Base-by-base conservation (phyloP, 148 eudicot species). In the Arctostaphylos glauca region DNA sequence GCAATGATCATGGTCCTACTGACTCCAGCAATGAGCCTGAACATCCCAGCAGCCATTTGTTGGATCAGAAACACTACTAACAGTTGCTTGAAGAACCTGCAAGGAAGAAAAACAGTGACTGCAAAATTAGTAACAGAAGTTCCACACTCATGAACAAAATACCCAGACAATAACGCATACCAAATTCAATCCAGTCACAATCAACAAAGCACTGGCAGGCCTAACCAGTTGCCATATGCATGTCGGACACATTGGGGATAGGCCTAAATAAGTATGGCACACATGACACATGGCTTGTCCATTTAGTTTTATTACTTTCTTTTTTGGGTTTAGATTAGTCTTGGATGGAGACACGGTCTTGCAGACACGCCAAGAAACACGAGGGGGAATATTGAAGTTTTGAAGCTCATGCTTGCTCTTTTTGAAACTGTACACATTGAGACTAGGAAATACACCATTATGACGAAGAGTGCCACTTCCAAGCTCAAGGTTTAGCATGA, bases 1-100 rank as follows among this genome's bases (percentile, higher is more conserved):
- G 99, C 94, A 54, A 94, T 92, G 84, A 94, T 92, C 99, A 96
- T 94, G n/a, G 97, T 96, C 85, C 99, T 88, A 77, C 97, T 90
- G 5, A 89, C 76, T 52, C 92, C 98, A 13, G 98, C 97, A 77
- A 89, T 93, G 66, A 94, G 86, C 84, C 99, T 95, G 56, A 94
- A 94, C 5, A 94, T 68, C 67, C 99, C 99, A 25, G 98, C 92
- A 38, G 99, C 98, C 99, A 93, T 96, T 91, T 94, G 99, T 75
- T 96, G 99, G 88, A 96, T 87, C 21, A 89, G 85, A 86, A 96
- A 96, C 67, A 92, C 89, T 89, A 94, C 48, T 81, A 96, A 58
- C 3, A 93, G 84, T 52, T 94, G 95, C 95, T 94, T 94, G 90
- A 96, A 94, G 87, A 90, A 96, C 92, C 98, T 95, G 85, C 54